Percentiles rank a stretch among this genome's conserved stretches.
Conservation (phyloP, 805 yeast genomes). For the Metschnikowia lochheadii region DNA sequence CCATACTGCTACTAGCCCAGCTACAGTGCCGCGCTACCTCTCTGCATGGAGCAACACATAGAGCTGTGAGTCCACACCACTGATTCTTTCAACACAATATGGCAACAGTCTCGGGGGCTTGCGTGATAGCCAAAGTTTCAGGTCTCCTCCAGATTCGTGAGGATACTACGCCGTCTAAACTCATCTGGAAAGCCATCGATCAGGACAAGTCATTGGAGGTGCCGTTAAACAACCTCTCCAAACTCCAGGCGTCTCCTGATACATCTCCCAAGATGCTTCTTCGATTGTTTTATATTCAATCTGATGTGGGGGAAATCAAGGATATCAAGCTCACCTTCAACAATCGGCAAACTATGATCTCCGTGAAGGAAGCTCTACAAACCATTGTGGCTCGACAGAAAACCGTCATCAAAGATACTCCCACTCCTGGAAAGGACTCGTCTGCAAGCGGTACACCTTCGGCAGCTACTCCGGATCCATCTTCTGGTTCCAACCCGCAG, state of each 20-base stretch:
- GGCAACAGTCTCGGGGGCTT: constrained; percentile 46
- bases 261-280: constrained; percentile 63
- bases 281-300: constrained; percentile 46
- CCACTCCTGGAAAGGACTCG: constrained; percentile 6
- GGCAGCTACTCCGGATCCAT: constrained; percentile 21
- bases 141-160: constrained; percentile 56
- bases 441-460: constrained; percentile 11
- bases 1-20: background rate
- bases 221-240: constrained; percentile 33
- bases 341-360: constrained; percentile 72
- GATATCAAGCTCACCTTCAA: constrained; percentile 55
- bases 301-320: constrained; percentile 29
- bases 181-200: constrained; percentile 59
- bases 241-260: constrained; percentile 68
- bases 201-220: constrained; percentile 30
- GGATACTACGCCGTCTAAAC: constrained; percentile 51
- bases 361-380: constrained; percentile 62
- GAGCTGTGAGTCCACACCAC: background rate
- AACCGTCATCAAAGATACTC: constrained; percentile 43
- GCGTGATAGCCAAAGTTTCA: constrained; percentile 48
- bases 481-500: background rate
- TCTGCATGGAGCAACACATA: background rate
- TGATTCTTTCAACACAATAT: constrained; percentile 5
- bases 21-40: background rate
- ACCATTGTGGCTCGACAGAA: constrained; percentile 64